Conservation (phyloP, 1,284 basidiomycete genomes). For the Apiotrichum gamsii region DNA sequence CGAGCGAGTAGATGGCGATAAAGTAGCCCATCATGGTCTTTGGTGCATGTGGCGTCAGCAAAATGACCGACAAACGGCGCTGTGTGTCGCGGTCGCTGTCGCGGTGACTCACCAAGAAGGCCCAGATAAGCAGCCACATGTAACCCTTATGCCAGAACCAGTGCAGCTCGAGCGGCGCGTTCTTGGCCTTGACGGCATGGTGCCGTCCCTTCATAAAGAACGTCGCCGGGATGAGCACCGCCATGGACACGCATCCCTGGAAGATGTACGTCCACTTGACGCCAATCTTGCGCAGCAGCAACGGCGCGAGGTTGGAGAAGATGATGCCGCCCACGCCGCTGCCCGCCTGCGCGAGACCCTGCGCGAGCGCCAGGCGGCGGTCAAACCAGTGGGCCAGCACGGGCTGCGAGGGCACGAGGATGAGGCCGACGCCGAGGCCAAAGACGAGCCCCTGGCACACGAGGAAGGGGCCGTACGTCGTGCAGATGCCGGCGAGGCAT, state of each 20-base stretch:
- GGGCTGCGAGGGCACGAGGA: conserved; percentile 39
- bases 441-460: conserved; percentile 38
- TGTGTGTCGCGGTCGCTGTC: too few relatives aligned
- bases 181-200: conserved; percentile 23
- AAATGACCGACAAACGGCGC: too few relatives aligned
- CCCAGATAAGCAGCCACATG: conserved; percentile 11
- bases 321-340: conserved; percentile 44
- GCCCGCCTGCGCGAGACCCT: conserved; percentile 37
- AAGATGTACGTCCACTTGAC: conserved; percentile 44
- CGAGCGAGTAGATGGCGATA: conserved; percentile 48
- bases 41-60: conserved; percentile 15
- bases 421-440: conserved; percentile 31
- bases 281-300: conserved; percentile 32
- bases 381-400: conserved; percentile 46
- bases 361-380: conserved; percentile 36
- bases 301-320: conserved; percentile 40
- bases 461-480: conserved; percentile 27
- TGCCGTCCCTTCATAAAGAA: conserved; percentile 39
- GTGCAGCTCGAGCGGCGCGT: conserved; percentile 10
- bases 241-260: conserved; percentile 44
- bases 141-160: conserved; percentile 17
- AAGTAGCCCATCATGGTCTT: conserved; percentile 49
- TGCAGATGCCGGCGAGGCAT: conserved; percentile 30
- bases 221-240: conserved; percentile 39
- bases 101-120: conserved; percentile 14